Evolutionary conservation across 441 rosid species (phyloP), one percentile per base, ranked within the genome.

Genomic region (Iberis amara): DNA sequence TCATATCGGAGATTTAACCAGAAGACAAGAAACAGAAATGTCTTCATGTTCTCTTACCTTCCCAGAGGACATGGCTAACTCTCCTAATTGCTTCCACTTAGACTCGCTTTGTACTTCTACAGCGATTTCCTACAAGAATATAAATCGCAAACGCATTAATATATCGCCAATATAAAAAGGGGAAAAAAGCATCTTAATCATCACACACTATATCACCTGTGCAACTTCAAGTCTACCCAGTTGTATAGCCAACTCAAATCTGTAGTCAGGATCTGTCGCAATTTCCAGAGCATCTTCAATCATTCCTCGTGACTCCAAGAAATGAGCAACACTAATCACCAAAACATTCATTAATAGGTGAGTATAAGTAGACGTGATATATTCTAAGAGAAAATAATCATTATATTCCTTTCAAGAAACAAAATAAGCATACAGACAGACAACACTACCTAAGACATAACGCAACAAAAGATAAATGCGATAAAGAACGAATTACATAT

Each of bases 251-350:
- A 91, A 75, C 70, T 87, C 96, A 64, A 87, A 91, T 74, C 79
- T 83, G 71, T 91, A 91, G 70, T 91, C 96, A 59, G 95, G 89
- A 46, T 88, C 98, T 8, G 94, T 83, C 14, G 98, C 98, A 62
- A 85, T 94, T 68, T 88, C 95, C 46, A 91, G 65, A 55, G 98
- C 98, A 43, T 88, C 82, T 71, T 91, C 96, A 54, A 88, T 65
- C 98, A 91, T 91, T 39, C 95, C 94, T 36, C 98, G 83, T 39
- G 98, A 81, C 75, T 90, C 98, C 89, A 90, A 68, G 83, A 90
- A 90, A 52, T 59, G 92, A 54, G 98, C 98, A 76, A 90, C 96
- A 67, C 98, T 90, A 59, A 55, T 61, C 49, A 61, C 59, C 30
- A 5, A 57, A 59, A 62, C 42, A 52, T 7, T 36, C 38, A 39